Base-by-base conservation (phyloP, 1,284 basidiomycete genomes). In the Trichosporon sp. region DNA sequence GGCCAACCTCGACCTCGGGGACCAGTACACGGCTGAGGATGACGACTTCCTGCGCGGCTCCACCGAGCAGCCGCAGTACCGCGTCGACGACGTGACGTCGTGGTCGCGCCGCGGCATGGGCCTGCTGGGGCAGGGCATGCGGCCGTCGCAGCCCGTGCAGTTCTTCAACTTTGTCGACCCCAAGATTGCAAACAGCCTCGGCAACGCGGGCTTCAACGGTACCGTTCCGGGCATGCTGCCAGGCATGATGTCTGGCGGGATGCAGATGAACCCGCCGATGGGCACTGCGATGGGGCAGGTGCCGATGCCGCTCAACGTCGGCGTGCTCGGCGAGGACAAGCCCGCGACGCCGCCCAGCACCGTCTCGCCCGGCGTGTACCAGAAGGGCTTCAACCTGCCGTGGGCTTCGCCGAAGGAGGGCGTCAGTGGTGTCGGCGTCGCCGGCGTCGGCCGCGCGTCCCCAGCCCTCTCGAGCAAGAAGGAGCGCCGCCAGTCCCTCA, bases 361-460 rank as follows among this genome's bases (percentile, higher is more conserved):
- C 0, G 71, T 76, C 23, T 74, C 74, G 11, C 74, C 75, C 1
- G 74, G 74, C 1, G 65, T 68, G 11, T 76, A 76, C 62, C 68
- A 70, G 62, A 25, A 42, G 1, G 68, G 58, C n/a, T 53, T 62
- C 64, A 64, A 25, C 58, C 18, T 3, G 29, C 13, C 23, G 9
- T 65, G 56, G 66, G 58, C 38, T 12, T 44, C 62, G 15, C 51
- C 62, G 23, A 25, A 21, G 34, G 38, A 65, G 1, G 25, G 47
- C 18, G 47, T 51, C 21, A 21, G 47, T 8, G 47, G 47, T 12
- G 47, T 51, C 21, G 21, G 47, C 21, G 21, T 12, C 11, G 47
- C 47, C 21, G 47, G 47, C 47, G 47, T 51, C 47, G 47, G 47
- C 47, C 47, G 47, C 21, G 23, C 47, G 3, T 63, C 51, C 15